Conservation (phyloP, 495 filamentous ascomycete species). For the Tetracladium setigerum region DNA sequence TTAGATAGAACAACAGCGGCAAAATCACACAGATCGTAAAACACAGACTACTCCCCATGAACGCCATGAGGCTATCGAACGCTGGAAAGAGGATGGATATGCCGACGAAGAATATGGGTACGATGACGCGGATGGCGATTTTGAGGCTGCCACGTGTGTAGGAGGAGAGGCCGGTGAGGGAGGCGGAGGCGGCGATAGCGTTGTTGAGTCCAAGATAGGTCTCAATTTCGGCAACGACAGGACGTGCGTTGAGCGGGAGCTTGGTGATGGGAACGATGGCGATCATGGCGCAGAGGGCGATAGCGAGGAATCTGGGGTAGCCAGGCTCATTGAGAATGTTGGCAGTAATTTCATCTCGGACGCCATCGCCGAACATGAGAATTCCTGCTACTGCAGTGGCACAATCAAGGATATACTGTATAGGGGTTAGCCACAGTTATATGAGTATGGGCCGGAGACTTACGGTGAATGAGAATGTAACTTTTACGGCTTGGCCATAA, state of each 20-base stretch:
- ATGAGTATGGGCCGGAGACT: conserved; percentile 4
- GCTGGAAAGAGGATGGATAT: conserved; percentile 75
- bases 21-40: conserved; percentile 92
- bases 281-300: conserved; percentile 77
- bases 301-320: conserved; percentile 67
- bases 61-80: conserved; percentile 91
- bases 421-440: conserved; percentile 10
- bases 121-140: conserved; percentile 50
- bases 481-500: conserved; percentile 66
- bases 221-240: conserved; percentile 80
- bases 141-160: conserved; percentile 52
- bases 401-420: conserved; percentile 69
- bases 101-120: conserved; percentile 52
- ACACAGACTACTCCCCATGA: conserved; percentile 84
- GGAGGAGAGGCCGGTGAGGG: conserved; percentile 45
- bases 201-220: conserved; percentile 66
- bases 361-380: conserved; percentile 86
- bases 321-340: conserved; percentile 68
- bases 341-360: conserved; percentile 82
- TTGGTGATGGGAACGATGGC: conserved; percentile 93
- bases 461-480: conserved; percentile 88
- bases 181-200: conserved; percentile 33
- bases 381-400: conserved; percentile 74
- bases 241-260: conserved; percentile 82
- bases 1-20: conserved; percentile 84